These are phyloP conservation scores for Brassica juncea DNA, from an alignment of 345 rosid genomes.

Conservation along the genomic window DNA sequence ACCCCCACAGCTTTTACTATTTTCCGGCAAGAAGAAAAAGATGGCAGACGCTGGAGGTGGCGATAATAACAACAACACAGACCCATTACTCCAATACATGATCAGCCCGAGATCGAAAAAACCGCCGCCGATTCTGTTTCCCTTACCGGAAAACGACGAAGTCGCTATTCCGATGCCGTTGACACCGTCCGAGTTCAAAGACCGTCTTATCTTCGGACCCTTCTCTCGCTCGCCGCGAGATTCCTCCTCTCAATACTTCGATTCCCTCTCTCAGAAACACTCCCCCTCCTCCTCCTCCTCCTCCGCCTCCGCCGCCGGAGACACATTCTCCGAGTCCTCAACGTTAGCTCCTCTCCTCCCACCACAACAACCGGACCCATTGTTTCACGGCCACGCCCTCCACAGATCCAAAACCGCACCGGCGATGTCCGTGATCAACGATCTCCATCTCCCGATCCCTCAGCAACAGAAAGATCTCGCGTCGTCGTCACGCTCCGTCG, in stretches of 20 bases:
- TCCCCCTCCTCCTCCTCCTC: constrained; percentile 38
- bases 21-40: constrained; percentile 17
- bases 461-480: constrained; percentile 48
- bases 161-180: constrained; percentile 53
- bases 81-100: constrained; percentile 53
- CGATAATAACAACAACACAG: constrained; percentile 35
- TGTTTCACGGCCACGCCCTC: constrained; percentile 42
- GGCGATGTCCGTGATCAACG: constrained; percentile 83
- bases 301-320: constrained; percentile 6
- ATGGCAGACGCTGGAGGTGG: constrained; percentile 15
- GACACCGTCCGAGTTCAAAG: constrained; percentile 77
- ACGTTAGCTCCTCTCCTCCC: constrained; percentile 31
- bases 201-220: constrained; percentile 83
- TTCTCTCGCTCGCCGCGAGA: constrained; percentile 44
- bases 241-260: constrained; percentile 52
- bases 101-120: constrained; percentile 48
- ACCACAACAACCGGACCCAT: constrained; percentile 29
- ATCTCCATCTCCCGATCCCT: constrained; percentile 36
- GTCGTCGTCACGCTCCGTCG: constrained; percentile 58
- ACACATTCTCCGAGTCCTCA: constrained; percentile 26
- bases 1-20: background rate
- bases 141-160: constrained; percentile 75
- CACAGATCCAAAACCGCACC: constrained; percentile 94
- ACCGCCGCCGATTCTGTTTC: constrained; percentile 46
- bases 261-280: constrained; percentile 51